Percentiles rank a stretch among this genome's conserved stretches.
Conservation (phyloP, 495 filamentous ascomycete genomes). For the Astrocystis sublimbata region DNA sequence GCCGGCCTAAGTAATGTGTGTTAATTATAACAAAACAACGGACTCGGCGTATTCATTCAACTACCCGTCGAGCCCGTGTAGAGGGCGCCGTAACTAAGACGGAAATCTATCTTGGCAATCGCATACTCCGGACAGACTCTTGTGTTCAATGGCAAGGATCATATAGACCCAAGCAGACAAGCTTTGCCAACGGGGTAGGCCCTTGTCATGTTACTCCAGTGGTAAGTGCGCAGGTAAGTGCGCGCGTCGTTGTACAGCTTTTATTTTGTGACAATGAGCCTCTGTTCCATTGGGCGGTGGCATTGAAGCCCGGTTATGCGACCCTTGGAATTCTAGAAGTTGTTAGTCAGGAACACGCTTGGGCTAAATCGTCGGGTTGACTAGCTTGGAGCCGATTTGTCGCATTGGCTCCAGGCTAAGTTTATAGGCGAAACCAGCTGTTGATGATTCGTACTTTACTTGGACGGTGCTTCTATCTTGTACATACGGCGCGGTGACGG, state of each 20-base stretch:
- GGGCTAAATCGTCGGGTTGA: background rate
- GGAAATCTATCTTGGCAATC: background rate
- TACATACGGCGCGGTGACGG: background rate
- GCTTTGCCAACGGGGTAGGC: background rate
- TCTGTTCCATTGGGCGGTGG: background rate
- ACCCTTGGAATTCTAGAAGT: background rate
- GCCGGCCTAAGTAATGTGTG: background rate
- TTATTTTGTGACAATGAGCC: background rate
- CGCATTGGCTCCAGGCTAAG: background rate
- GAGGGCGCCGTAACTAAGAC: too few species aligned
- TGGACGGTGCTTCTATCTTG: background rate
- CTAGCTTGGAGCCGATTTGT: background rate
- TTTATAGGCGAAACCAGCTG: background rate
- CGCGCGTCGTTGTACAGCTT: background rate
- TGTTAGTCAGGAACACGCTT: conserved; percentile 3
- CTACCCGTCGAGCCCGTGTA: too few species aligned
- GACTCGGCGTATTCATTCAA: background rate
- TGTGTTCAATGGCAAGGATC: background rate
- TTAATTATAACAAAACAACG: conserved; percentile 1
- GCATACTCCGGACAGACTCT: background rate
- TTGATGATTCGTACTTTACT: background rate
- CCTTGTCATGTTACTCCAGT: background rate
- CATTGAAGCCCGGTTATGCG: background rate
- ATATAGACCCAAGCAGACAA: background rate
- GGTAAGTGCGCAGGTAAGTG: too few species aligned